phyloP scores from a whole-genome alignment of 2,329 filamentous ascomycete genomes.

The Trichoderma sp. region DNA sequence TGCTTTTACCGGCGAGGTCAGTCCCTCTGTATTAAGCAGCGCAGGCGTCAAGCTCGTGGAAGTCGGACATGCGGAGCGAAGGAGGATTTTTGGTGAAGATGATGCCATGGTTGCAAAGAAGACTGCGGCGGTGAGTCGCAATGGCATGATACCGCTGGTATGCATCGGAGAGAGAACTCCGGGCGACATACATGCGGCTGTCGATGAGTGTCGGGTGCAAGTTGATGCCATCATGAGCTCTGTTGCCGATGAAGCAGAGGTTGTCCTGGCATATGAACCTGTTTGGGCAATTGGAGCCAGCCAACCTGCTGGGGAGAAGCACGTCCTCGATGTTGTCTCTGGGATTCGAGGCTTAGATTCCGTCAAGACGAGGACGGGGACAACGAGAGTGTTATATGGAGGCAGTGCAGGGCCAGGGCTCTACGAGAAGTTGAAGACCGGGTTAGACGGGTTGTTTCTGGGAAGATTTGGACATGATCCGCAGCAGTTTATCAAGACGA shows the following conservation, averaged over 20 bases:
- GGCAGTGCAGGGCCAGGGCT: constrained; percentile 79
- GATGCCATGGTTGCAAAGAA: constrained; percentile 66
- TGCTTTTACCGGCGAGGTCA: constrained; percentile 76
- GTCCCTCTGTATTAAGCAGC: constrained; percentile 62
- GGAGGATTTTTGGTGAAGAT: constrained; percentile 71
- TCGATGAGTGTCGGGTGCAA: constrained; percentile 64
- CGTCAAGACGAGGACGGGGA: constrained; percentile 49
- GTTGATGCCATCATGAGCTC: constrained; percentile 60
- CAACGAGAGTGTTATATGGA: constrained; percentile 73
- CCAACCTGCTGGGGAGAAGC: constrained; percentile 66
- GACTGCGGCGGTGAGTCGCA: constrained; percentile 62
- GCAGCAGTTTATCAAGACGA: constrained; percentile 66
- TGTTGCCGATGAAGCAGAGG: constrained; percentile 60
- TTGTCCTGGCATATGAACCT: constrained; percentile 81
- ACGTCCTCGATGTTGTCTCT: constrained; percentile 69
- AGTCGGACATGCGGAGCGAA: constrained; percentile 76
- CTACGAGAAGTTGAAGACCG: constrained; percentile 63
- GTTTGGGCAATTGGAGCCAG: constrained; percentile 83
- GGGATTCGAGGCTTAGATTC: constrained; percentile 56
- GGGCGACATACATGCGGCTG: constrained; percentile 53
- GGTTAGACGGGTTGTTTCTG: constrained; percentile 76
- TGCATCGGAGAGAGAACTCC: constrained; percentile 71
- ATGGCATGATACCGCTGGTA: constrained; percentile 72
- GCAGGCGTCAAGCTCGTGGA: constrained; percentile 72
- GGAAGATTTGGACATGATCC: constrained; percentile 80